Evolutionary conservation across 2,329 filamentous ascomycete species (phyloP).

Genomic region (Plectosphaerella sp.): DNA sequence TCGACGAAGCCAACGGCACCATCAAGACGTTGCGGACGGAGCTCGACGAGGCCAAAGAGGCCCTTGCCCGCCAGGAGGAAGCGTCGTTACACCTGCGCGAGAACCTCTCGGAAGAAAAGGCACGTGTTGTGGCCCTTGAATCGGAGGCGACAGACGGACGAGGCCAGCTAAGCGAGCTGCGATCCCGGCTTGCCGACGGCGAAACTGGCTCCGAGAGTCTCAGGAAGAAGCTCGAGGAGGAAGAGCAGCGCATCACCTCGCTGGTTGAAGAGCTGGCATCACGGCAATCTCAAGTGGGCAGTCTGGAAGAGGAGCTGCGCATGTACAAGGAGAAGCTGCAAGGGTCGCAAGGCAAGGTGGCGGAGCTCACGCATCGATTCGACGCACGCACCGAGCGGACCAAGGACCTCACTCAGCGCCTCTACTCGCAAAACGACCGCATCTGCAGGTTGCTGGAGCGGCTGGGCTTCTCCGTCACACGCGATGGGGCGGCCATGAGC

Average conservation of each 20-base stretch:
- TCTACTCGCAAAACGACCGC: constrained; percentile 81
- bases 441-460: constrained; percentile 80
- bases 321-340: constrained; percentile 63
- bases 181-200: constrained; percentile 71
- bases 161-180: constrained; percentile 62
- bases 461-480: constrained; percentile 76
- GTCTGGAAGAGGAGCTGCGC: constrained; percentile 70
- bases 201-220: constrained; percentile 79
- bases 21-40: constrained; percentile 54
- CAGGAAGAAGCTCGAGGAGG: constrained; percentile 68
- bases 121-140: constrained; percentile 50
- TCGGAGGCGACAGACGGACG: constrained; percentile 59
- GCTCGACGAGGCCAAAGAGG: constrained; percentile 48
- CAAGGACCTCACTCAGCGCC: constrained; percentile 76
- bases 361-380: constrained; percentile 51
- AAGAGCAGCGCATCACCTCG: constrained; percentile 65
- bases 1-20: constrained; percentile 53
- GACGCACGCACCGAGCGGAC: constrained; percentile 68
- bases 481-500: constrained; percentile 67
- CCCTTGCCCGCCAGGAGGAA: constrained; percentile 46
- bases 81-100: constrained; percentile 49
- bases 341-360: constrained; percentile 46
- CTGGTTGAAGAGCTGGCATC: constrained; percentile 69
- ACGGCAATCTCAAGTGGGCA: constrained; percentile 70
- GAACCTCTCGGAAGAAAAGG: constrained; percentile 46